Conservation (phyloP, 2,329 filamentous ascomycete genomes). For the Atkinsonella hypoxylon region DNA sequence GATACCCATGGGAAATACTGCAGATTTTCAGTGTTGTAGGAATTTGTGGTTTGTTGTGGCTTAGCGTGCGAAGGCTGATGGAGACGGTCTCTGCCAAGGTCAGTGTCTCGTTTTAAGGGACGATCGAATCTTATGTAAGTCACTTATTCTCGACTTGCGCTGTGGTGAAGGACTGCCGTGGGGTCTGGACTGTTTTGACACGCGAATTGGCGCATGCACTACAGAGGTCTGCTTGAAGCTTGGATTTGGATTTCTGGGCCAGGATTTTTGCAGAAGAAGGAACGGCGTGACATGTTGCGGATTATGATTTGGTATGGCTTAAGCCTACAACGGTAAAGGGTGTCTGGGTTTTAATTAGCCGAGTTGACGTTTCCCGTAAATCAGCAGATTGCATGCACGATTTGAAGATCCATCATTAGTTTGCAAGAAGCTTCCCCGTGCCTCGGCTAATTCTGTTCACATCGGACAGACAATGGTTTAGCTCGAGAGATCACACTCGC, state of each 20-base stretch:
- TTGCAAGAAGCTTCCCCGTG: neutral
- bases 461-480: neutral
- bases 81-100: constrained; percentile 11
- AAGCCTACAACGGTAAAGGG: neutral
- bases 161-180: neutral
- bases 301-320: neutral
- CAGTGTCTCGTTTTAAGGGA: constrained; percentile 4
- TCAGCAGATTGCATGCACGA: neutral
- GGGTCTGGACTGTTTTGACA: neutral
- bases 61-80: constrained; percentile 22
- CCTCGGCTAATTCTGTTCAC: neutral
- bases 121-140: neutral
- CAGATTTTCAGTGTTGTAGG: constrained; percentile 41
- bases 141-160: neutral
- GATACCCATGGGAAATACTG: constrained; percentile 41
- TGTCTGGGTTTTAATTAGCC: neutral
- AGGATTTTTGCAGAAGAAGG: neutral
- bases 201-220: neutral
- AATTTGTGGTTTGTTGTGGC: constrained; percentile 29
- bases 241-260: neutral
- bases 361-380: neutral
- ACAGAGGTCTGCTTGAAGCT: neutral
- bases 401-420: neutral
- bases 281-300: neutral
- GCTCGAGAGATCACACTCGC: neutral